phyloP scores from a whole-genome alignment of 192 early-diverging fungal species.

The Linnemannia zychae region DNA sequence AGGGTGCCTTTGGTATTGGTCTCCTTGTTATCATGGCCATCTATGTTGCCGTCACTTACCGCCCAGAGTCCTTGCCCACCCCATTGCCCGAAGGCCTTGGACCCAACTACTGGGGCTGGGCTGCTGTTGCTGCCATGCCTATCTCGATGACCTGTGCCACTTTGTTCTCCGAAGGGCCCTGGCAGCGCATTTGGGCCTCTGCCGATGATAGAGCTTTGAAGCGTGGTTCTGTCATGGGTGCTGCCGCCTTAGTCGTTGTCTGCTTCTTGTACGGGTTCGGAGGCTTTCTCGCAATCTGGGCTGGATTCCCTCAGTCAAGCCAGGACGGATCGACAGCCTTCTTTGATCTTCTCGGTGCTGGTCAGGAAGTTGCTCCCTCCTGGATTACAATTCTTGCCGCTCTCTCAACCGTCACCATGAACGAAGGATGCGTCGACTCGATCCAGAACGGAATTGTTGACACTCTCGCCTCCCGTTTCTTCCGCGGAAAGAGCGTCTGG shows the following conservation, averaged over 20 bases:
- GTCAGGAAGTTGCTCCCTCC: slow-evolving; percentile 46
- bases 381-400: slow-evolving; percentile 74
- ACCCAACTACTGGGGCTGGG: slow-evolving; percentile 75
- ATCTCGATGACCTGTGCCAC: slow-evolving; percentile 72
- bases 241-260: slow-evolving; percentile 66
- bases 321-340: slow-evolving; percentile 70
- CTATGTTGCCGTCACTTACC: slow-evolving; percentile 67
- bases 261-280: slow-evolving; percentile 71
- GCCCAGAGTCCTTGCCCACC: slow-evolving; percentile 59
- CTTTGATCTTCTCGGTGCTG: slow-evolving; percentile 73
- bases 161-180: slow-evolving; percentile 79
- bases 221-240: slow-evolving; percentile 68
- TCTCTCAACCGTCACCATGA: slow-evolving; percentile 72
- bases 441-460: slow-evolving; percentile 78
- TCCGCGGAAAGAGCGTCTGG: slow-evolving; percentile 58
- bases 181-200: slow-evolving; percentile 83
- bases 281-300: slow-evolving; percentile 77
- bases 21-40: slow-evolving; percentile 68
- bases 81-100: slow-evolving; percentile 66
- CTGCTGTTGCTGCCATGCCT: slow-evolving; percentile 72
- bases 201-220: slow-evolving; percentile 71
- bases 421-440: slow-evolving; percentile 77
- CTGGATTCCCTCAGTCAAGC: slow-evolving; percentile 61
- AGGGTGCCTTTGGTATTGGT: slow-evolving; percentile 67
- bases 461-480: slow-evolving; percentile 69